phyloP scores from a whole-genome alignment of 306 rosid species.

The Trifolium dubium region DNA sequence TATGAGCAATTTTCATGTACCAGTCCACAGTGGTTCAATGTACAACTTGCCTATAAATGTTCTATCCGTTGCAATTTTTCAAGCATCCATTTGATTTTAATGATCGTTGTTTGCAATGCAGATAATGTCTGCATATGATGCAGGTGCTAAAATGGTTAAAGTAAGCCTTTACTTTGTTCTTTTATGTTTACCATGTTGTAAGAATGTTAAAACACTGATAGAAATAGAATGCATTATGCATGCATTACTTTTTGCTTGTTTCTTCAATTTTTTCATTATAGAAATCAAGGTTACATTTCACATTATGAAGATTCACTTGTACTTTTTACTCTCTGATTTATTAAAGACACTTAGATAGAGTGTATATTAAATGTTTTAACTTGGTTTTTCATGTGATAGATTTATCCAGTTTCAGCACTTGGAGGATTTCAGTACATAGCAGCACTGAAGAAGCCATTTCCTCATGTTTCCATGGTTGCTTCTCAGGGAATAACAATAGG shows the following conservation, averaged over 20 bases:
- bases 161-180: conserved; percentile 46
- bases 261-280: conserved; percentile 7
- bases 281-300: background rate
- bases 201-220: background rate
- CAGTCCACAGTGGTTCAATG: background rate
- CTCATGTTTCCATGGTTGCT: conserved; percentile 83
- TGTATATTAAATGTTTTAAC: conserved; percentile 26
- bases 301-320: conserved; percentile 1
- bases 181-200: conserved; percentile 23
- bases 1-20: background rate
- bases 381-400: conserved; percentile 51
- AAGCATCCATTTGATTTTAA: conserved; percentile 31
- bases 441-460: conserved; percentile 82
- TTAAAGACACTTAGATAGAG: conserved; percentile 1
- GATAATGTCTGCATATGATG: conserved; percentile 70
- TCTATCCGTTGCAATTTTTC: conserved; percentile 7
- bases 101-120: conserved; percentile 46
- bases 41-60: background rate
- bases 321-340: background rate
- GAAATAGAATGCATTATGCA: background rate
- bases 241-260: conserved; percentile 25
- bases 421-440: conserved; percentile 78
- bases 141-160: conserved; percentile 87
- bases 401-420: conserved; percentile 89
- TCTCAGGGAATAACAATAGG: conserved; percentile 88